A percentile compares a stretch with the other conserved stretches of the same genome.
phyloP scores from a whole-genome alignment of 495 filamentous ascomycete genomes.

The Penicillium verhagenii region DNA sequence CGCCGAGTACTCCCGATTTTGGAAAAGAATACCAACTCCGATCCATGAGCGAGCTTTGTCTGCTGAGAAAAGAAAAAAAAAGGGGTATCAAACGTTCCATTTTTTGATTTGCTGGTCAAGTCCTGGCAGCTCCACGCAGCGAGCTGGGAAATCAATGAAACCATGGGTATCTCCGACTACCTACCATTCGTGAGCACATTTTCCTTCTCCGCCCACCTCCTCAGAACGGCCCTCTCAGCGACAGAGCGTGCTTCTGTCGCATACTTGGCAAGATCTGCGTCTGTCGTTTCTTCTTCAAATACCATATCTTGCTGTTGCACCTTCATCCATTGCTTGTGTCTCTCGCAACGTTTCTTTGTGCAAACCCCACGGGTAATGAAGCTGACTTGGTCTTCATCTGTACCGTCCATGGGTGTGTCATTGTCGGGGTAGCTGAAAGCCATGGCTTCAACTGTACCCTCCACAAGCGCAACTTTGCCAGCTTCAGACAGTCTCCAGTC shows the following conservation, averaged over 20 bases:
- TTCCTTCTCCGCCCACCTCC: slow-evolving; percentile 44
- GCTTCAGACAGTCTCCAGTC: slow-evolving; percentile 47
- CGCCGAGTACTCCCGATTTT: slow-evolving; percentile 9
- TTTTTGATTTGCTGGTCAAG: slow-evolving; percentile 1
- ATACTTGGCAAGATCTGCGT: slow-evolving; percentile 38
- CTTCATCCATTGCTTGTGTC: slow-evolving; percentile 53
- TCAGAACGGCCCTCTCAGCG: slow-evolving; percentile 46
- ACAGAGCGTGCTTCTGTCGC: slow-evolving; percentile 48
- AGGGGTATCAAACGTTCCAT: slow-evolving; percentile 34
- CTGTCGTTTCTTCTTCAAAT: slow-evolving; percentile 46
- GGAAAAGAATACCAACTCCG: slow-evolving; percentile 31
- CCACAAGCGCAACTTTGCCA: slow-evolving; percentile 41
- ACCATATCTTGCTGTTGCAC: slow-evolving; percentile 49
- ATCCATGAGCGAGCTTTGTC: slow-evolving; percentile 18
- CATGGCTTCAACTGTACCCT: slow-evolving; percentile 40
- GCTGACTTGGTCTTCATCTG: slow-evolving; percentile 26
- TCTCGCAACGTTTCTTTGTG: slow-evolving; percentile 51
- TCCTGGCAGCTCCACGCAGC: not conserved
- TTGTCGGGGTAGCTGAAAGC: slow-evolving; percentile 37
- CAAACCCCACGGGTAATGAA: slow-evolving; percentile 48
- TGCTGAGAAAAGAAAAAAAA: slow-evolving; percentile 16
- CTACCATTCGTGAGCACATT: slow-evolving; percentile 22
- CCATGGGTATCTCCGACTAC: slow-evolving; percentile 6
- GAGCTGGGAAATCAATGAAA: not conserved
- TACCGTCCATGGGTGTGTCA: slow-evolving; percentile 36